These are phyloP conservation scores for Chlamydomonas incerta DNA, from an alignment of 139 green algal species.

Conservation along the genomic window DNA sequence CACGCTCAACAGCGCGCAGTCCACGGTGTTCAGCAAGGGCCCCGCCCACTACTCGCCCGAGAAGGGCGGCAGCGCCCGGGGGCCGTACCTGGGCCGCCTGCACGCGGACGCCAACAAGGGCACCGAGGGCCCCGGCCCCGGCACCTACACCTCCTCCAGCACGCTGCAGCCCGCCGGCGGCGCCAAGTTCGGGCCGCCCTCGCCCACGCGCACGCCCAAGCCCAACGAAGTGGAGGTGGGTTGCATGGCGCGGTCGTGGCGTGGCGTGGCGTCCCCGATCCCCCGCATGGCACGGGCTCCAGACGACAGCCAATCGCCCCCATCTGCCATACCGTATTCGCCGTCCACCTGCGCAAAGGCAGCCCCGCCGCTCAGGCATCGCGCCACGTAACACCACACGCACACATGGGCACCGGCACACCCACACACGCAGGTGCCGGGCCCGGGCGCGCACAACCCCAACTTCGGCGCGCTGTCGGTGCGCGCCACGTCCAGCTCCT, in stretches of 20 bases:
- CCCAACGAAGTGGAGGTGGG: neutral
- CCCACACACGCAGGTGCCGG: conserved; percentile 15
- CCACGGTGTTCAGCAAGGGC: conserved; percentile 2
- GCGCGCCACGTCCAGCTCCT: neutral
- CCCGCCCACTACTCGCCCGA: conserved; percentile 28
- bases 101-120: conserved; percentile 10
- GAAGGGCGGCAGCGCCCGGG: conserved; percentile 22
- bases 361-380: too few species aligned
- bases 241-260: too few species aligned
- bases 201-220: conserved; percentile 15
- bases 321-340: too few species aligned
- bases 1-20: neutral
- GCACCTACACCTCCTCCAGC: neutral
- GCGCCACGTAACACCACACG: too few species aligned
- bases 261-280: too few species aligned
- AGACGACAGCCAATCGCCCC: too few species aligned
- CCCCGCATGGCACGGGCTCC: too few species aligned
- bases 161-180: neutral
- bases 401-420: too few species aligned
- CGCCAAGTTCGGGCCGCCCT: conserved; percentile 29
- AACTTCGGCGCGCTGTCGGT: conserved; percentile 21
- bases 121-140: conserved; percentile 31
- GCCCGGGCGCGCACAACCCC: conserved; percentile 38
- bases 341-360: too few species aligned
- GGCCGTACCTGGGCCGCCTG: conserved; percentile 29